A percentile compares a stretch with the other conserved stretches of the same genome.
Conservation (phyloP, 805 yeast species). For the Clavispora fructus region DNA sequence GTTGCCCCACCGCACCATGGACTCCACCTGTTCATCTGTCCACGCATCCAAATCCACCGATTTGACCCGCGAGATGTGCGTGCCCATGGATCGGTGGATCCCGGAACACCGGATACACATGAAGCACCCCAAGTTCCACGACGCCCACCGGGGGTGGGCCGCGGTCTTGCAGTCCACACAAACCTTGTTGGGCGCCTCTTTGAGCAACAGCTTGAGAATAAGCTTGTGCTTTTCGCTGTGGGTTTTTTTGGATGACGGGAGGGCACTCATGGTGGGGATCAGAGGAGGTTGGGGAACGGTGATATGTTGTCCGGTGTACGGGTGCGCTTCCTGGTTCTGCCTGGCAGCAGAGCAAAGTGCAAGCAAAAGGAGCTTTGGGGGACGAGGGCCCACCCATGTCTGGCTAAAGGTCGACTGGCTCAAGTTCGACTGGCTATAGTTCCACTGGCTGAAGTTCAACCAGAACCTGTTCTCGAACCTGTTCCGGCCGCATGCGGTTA, state of each 20-base stretch:
- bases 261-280: slow-evolving; percentile 19
- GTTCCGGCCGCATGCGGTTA: too few species aligned
- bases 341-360: background rate
- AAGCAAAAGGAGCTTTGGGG: too few species aligned
- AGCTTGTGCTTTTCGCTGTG: slow-evolving; percentile 57
- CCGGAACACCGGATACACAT: slow-evolving; percentile 95
- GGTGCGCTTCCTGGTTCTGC: slow-evolving; percentile 1
- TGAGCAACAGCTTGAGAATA: slow-evolving; percentile 67
- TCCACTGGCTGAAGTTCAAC: too few species aligned
- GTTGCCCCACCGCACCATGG: slow-evolving; percentile 86
- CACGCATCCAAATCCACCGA: slow-evolving; percentile 93
- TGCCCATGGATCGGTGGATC: slow-evolving; percentile 90
- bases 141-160: slow-evolving; percentile 95
- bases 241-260: slow-evolving; percentile 40
- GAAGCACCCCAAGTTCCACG: slow-evolving; percentile 92
- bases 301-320: slow-evolving; percentile 4
- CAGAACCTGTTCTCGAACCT: too few species aligned
- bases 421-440: too few species aligned
- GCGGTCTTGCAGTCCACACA: slow-evolving; percentile 93
- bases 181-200: slow-evolving; percentile 67
- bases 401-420: too few species aligned
- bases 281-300: background rate
- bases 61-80: slow-evolving; percentile 89
- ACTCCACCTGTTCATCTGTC: slow-evolving; percentile 87
- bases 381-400: too few species aligned